Percentiles rank a stretch among this genome's conserved stretches.
Evolutionary conservation across 805 yeast genomes (phyloP).

Genomic region (Ascoidea rubescens): DNA sequence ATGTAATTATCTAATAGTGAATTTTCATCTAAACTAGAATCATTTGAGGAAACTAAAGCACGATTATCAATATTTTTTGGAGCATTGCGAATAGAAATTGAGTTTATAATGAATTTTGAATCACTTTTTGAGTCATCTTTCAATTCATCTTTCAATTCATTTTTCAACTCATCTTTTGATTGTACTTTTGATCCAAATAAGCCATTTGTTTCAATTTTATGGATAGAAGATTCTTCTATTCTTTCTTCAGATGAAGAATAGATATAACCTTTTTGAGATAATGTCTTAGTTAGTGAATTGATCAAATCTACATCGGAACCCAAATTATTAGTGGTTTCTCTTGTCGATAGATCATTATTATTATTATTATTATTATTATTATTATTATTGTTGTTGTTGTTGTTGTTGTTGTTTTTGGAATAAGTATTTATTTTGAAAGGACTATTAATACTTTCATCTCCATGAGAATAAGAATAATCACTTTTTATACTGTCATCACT

Average conservation of each 20-base stretch:
- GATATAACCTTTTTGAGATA: background rate
- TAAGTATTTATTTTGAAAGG: too few species aligned
- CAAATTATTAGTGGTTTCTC: background rate
- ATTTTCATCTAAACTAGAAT: too few species aligned
- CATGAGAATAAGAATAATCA: background rate
- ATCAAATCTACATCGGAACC: background rate
- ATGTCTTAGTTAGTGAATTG: background rate
- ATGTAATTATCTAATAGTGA: too few species aligned
- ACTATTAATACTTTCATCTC: background rate
- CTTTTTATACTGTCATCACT: background rate
- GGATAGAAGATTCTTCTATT: too few species aligned
- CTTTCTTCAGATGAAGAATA: background rate
- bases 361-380: slow-evolving; percentile 1
- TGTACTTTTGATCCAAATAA: background rate
- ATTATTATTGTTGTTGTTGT: slow-evolving; percentile 1
- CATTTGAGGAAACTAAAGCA: too few species aligned
- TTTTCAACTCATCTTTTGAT: background rate
- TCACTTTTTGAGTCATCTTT: background rate
- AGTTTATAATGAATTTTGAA: too few species aligned
- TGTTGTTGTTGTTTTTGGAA: background rate
- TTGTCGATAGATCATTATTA: background rate
- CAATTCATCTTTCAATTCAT: background rate
- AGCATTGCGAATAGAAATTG: too few species aligned
- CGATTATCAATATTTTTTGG: too few species aligned
- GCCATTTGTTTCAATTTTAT: too few species aligned